Evolutionary conservation across 805 yeast species (phyloP), one percentile per base, ranked within the genome.

Genomic region (Scheffersomyces spartinae): DNA sequence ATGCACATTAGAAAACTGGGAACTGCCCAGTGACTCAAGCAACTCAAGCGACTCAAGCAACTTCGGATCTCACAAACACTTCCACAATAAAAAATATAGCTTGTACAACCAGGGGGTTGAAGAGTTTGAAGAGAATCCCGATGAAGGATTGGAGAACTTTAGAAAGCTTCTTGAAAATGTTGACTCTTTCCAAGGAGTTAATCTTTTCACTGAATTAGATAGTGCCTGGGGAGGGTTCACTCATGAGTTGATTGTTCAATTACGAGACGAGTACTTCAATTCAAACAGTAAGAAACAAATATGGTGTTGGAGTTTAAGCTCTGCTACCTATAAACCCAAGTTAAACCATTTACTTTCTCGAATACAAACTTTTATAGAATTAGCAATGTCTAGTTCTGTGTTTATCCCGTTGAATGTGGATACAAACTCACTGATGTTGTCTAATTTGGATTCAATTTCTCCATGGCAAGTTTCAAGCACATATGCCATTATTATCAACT

Each of bases 181-280:
- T 44, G 96, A 91, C 45, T 48, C 58, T 15, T 43, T 86, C 11
- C 69, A 66, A 28, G 95, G 95, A 1, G 30, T 91, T 7, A 80
- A 79, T 36, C 25, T 82, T 1, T 41, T 75, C 2, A 67, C 79
- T 0, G 95, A 85, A 26, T 36, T 76, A 3, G 94, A 82, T 42
- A 62, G 71, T 13, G 80, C 78, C 0, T 88, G 97, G 97, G 78
- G 84, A 25, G 94, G 94, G 0, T 72, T 80, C 38, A 49, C 81
- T 4, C 45, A 52, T 20, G 60, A 61, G 23, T 36, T 74, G 33
- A 30, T 85, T 13, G 39, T 52, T n/a, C 65, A 61, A 6, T 26
- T 85, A 11, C 59, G 69, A 28, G 95, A 86, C 43, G 93, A 82
- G 39, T 76, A 68, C 38, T 55, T 75, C 38, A 55, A 52, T 22